These are phyloP conservation scores for Taphrina wiesneri DNA, from an alignment of 1,139 yeast genomes.

Conservation along the genomic window DNA sequence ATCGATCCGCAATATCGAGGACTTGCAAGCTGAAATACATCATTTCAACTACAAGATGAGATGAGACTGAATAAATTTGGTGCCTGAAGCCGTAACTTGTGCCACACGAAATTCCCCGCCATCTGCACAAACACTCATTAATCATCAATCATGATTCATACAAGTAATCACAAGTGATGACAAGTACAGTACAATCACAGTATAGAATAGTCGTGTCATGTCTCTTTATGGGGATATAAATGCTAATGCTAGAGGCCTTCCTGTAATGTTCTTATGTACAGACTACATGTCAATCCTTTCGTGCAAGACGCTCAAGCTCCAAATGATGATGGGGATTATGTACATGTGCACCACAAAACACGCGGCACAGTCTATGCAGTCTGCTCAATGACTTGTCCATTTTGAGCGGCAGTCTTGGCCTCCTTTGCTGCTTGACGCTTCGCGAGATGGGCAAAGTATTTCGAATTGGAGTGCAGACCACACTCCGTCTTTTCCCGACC, in stretches of 20 bases:
- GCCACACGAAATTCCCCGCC: neutral
- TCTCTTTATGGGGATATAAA: too few species aligned
- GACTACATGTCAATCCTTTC: neutral
- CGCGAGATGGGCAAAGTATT: conserved; percentile 32
- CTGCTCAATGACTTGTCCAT: neutral
- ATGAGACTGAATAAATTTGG: neutral
- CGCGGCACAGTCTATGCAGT: neutral
- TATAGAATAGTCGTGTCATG: too few species aligned
- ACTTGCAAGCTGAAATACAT: neutral
- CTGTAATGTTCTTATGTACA: neutral
- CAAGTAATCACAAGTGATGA: too few species aligned
- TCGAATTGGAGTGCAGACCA: conserved; percentile 78
- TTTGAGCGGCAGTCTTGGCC: conserved; percentile 7
- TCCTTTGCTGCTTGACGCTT: conserved; percentile 32
- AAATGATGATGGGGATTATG: neutral
- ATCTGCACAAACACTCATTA: neutral
- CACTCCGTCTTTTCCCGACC: conserved; percentile 92
- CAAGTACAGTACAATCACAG: too few species aligned
- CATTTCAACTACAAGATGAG: neutral
- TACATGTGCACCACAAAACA: neutral
- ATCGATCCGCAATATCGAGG: too few species aligned
- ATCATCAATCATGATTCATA: neutral
- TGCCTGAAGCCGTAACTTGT: conserved; percentile 9
- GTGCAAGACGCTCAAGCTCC: conserved; percentile 1
- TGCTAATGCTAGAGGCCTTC: neutral